These are phyloP conservation scores for Teunomyces funiuensis DNA, from an alignment of 805 yeast genomes.

Conservation along the genomic window DNA sequence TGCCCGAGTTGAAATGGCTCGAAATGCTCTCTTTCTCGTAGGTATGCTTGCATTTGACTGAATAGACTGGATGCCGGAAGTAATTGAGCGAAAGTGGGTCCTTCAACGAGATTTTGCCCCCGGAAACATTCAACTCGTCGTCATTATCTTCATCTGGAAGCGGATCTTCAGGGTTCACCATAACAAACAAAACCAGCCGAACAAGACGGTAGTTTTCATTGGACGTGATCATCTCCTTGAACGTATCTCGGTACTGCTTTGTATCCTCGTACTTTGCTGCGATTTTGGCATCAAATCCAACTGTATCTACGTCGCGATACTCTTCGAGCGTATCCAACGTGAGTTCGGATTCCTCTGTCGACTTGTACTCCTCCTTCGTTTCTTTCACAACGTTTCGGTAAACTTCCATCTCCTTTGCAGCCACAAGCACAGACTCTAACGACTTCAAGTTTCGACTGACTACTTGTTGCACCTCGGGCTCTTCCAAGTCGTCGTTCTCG, in stretches of 20 bases:
- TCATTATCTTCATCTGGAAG: constrained; percentile 53
- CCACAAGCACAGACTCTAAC: constrained; percentile 8
- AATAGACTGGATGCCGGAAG: constrained; percentile 56
- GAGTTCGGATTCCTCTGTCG: constrained; percentile 22
- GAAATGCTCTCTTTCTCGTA: constrained; percentile 52
- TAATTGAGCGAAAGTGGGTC: constrained; percentile 64
- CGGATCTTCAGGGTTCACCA: constrained; percentile 61
- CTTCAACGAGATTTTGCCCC: constrained; percentile 65
- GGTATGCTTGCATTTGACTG: constrained; percentile 58
- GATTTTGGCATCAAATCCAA: neutral
- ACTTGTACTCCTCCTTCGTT: constrained; percentile 20
- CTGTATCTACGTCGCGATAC: constrained; percentile 9
- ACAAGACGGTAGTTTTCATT: constrained; percentile 25
- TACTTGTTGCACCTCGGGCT: neutral
- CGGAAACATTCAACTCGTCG: constrained; percentile 65
- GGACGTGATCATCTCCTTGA: neutral
- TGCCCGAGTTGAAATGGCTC: constrained; percentile 23
- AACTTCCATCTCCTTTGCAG: constrained; percentile 7
- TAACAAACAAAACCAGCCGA: constrained; percentile 46
- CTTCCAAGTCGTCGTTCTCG: constrained; percentile 4
- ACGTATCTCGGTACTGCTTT: constrained; percentile 18
- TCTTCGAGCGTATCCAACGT: constrained; percentile 20
- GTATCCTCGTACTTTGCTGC: constrained; percentile 2
- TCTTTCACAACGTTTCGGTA: constrained; percentile 7
- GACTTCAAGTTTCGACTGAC: constrained; percentile 1